These are phyloP conservation scores for Nevesoporus exiguus DNA, from an alignment of 768 basidiomycete species.

Conservation along the genomic window DNA sequence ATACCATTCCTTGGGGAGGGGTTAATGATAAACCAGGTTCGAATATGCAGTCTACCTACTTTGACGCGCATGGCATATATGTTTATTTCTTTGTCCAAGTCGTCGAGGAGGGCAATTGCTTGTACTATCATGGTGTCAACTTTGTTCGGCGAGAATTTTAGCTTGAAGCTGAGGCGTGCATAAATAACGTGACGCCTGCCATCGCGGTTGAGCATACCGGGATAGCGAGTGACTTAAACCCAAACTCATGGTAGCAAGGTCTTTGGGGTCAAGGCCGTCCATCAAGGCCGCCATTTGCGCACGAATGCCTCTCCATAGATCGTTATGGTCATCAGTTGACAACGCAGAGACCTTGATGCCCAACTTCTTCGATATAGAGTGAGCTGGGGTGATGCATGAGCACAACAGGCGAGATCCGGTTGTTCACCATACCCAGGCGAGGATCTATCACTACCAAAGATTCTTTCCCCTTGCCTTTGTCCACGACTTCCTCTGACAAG, in stretches of 20 bases:
- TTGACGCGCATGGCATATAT: conserved; percentile 99
- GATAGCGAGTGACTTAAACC: conserved; percentile 97
- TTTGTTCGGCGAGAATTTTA: conserved; percentile 99
- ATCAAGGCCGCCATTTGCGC: conserved; percentile 82
- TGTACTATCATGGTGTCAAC: conserved; percentile 99
- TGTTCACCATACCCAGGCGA: conserved; percentile 69
- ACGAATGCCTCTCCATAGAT: conserved; percentile 95
- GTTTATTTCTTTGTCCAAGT: conserved; percentile 99
- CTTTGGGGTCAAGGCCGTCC: conserved; percentile 89
- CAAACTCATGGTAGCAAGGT: conserved; percentile 95
- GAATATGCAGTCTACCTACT: conserved; percentile 43
- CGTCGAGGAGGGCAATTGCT: conserved; percentile 95
- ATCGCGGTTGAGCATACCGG: conserved; percentile 48
- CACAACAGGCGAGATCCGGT: not conserved
- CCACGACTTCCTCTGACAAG: conserved; percentile 77
- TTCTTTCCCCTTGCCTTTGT: conserved; percentile 91
- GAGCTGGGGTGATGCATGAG: conserved; percentile 44
- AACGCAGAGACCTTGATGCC: conserved; percentile 78
- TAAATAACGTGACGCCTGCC: conserved; percentile 3
- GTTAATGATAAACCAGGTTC: not conserved
- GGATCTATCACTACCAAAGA: conserved; percentile 82
- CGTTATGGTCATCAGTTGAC: conserved; percentile 55
- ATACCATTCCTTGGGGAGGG: conserved; percentile 90
- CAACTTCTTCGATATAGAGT: conserved; percentile 90
- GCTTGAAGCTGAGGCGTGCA: conserved; percentile 73